A percentile compares a stretch with the other conserved stretches of the same genome.
Conservation (phyloP, 208 protist species). For the Trypanosoma lewisi region DNA sequence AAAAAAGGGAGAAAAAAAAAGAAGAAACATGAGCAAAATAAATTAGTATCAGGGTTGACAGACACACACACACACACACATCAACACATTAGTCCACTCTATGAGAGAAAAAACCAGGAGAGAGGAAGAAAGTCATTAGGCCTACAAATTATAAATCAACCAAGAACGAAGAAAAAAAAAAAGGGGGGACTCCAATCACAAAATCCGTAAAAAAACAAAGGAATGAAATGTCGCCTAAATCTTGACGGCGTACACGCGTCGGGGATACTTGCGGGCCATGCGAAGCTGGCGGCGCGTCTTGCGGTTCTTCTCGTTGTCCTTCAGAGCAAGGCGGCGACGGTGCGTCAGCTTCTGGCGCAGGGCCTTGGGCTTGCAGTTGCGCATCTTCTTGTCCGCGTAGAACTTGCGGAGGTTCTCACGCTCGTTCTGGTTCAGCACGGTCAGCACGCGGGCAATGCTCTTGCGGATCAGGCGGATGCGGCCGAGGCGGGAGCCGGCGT, state of each 20-base stretch:
- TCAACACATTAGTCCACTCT: background rate
- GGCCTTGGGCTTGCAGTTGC: conserved; percentile 67
- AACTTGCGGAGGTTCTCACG: conserved; percentile 90
- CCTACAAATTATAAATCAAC: background rate
- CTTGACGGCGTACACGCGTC: conserved; percentile 89
- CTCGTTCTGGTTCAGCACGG: conserved; percentile 97
- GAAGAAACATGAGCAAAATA: background rate
- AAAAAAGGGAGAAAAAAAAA: background rate
- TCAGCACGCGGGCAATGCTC: conserved; percentile 96
- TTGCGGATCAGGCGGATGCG: conserved; percentile 97
- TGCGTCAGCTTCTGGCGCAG: conserved; percentile 87
- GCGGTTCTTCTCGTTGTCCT: conserved; percentile 84
- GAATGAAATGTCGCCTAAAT: conserved; percentile 4
- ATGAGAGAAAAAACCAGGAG: background rate
- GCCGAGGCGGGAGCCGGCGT: conserved; percentile 87
- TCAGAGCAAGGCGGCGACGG: conserved; percentile 86
- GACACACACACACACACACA: background rate
- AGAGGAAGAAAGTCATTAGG: background rate
- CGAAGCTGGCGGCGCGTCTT: conserved; percentile 84
- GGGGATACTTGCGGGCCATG: conserved; percentile 76
- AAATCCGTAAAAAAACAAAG: conserved; percentile 8
- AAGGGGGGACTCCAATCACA: background rate
- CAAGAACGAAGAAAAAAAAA: background rate
- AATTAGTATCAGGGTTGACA: background rate
- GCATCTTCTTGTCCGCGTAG: conserved; percentile 93